Evolutionary conservation across 805 yeast species (phyloP).

Genomic region (Ogataea henricii): DNA sequence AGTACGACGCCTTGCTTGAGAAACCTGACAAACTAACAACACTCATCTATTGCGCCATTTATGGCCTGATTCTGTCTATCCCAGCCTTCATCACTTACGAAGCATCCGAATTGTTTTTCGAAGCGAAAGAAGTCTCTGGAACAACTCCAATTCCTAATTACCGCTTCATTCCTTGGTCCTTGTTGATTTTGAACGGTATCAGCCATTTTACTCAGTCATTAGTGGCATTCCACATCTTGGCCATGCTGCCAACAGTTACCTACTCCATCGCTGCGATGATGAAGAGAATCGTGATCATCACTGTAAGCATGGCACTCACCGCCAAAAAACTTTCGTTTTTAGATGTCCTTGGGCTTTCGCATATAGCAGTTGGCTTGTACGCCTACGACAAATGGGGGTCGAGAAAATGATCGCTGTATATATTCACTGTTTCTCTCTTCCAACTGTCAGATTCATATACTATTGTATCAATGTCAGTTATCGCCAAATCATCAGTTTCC

Average conservation of each 20-base stretch:
- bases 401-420: conserved; percentile 19
- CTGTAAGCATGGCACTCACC: conserved; percentile 69
- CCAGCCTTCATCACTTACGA: conserved; percentile 74
- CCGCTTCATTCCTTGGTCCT: conserved; percentile 41
- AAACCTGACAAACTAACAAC: conserved; percentile 80
- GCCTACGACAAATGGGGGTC: conserved; percentile 63
- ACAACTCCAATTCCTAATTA: conserved; percentile 26
- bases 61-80: conserved; percentile 71
- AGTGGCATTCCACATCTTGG: conserved; percentile 78
- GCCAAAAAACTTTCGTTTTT: conserved; percentile 48
- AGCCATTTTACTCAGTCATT: conserved; percentile 80
- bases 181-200: conserved; percentile 65
- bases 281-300: conserved; percentile 83
- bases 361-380: conserved; percentile 59
- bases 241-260: conserved; percentile 79
- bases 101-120: conserved; percentile 37
- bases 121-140: conserved; percentile 6
- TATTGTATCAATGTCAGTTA: conserved; percentile 15
- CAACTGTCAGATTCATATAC: neutral
- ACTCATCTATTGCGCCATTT: conserved; percentile 73
- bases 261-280: conserved; percentile 86
- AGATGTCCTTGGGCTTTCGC: conserved; percentile 52
- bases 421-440: neutral
- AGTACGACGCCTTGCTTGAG: conserved; percentile 20
- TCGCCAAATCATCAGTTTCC: conserved; percentile 53